phyloP scores from a whole-genome alignment of 2,329 filamentous ascomycete genomes.

The Keithomyces neogunnii region DNA sequence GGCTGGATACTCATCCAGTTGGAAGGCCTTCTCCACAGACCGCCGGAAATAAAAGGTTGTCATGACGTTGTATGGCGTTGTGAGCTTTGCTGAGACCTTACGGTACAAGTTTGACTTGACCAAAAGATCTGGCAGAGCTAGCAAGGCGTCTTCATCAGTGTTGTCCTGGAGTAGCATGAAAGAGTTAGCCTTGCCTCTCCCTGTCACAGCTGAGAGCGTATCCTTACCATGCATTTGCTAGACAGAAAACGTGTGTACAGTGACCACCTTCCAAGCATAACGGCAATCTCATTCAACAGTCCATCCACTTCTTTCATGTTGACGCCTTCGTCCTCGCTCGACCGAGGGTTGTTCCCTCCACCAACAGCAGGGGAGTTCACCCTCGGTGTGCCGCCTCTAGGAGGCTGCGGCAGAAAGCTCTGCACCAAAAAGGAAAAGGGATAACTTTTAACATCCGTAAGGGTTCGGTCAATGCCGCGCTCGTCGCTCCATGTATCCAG shows the following conservation, averaged over 20 bases:
- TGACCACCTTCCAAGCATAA: slow-evolving; percentile 92
- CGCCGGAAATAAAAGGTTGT: slow-evolving; percentile 94
- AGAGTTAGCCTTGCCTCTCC: neutral
- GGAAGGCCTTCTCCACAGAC: slow-evolving; percentile 95
- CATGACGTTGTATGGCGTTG: slow-evolving; percentile 80
- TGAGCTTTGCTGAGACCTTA: slow-evolving; percentile 68
- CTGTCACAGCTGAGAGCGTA: slow-evolving; percentile 9
- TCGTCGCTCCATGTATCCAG: slow-evolving; percentile 95
- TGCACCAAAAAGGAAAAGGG: slow-evolving; percentile 96
- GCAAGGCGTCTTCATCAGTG: slow-evolving; percentile 42
- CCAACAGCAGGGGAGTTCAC: slow-evolving; percentile 68
- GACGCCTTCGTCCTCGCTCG: slow-evolving; percentile 82
- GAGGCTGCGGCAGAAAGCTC: slow-evolving; percentile 73
- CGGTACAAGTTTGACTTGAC: slow-evolving; percentile 68
- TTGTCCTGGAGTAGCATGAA: slow-evolving; percentile 34
- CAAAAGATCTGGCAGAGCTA: slow-evolving; percentile 66
- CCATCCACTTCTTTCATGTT: slow-evolving; percentile 96
- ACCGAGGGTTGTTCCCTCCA: slow-evolving; percentile 42
- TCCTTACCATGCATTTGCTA: slow-evolving; percentile 70
- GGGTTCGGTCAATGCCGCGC: slow-evolving; percentile 68
- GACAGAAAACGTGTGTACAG: slow-evolving; percentile 85
- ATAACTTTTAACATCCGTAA: slow-evolving; percentile 96
- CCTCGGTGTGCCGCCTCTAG: slow-evolving; percentile 54
- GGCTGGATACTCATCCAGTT: slow-evolving; percentile 79
- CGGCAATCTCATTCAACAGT: slow-evolving; percentile 74